Evolutionary conservation across 2,329 filamentous ascomycete genomes (phyloP).

Genomic region (Paraphaeosphaeria minitans): DNA sequence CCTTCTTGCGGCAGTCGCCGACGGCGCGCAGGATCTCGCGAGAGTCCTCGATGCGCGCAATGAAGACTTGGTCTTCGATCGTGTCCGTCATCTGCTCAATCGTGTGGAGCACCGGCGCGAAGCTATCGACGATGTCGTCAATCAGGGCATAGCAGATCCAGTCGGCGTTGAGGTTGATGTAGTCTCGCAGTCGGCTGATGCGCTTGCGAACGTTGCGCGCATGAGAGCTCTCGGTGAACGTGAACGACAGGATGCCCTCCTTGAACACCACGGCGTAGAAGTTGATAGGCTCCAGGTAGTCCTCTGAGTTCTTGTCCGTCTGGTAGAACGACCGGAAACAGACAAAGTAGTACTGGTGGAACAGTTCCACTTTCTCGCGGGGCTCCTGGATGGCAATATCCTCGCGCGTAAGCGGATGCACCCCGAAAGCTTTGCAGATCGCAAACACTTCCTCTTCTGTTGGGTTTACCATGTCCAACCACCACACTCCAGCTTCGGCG

Average conservation of each 20-base stretch:
- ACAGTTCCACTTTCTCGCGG: constrained; percentile 97
- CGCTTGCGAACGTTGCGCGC: constrained; percentile 87
- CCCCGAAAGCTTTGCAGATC: constrained; percentile 91
- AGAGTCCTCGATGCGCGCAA: constrained; percentile 88
- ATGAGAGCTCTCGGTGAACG: constrained; percentile 85
- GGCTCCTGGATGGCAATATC: constrained; percentile 96
- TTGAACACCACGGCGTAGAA: constrained; percentile 97
- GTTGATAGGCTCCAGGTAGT: constrained; percentile 92
- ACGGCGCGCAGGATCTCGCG: constrained; percentile 85
- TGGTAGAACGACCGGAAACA: constrained; percentile 95
- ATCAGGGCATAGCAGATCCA: constrained; percentile 99
- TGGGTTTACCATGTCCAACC: constrained; percentile 92
- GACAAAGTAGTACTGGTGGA: constrained; percentile 97
- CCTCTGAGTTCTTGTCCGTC: constrained; percentile 75
- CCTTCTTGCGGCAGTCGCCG: constrained; percentile 89
- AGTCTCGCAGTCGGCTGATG: constrained; percentile 91
- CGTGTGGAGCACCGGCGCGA: constrained; percentile 84
- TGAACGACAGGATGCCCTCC: constrained; percentile 93
- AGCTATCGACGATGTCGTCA: constrained; percentile 96
- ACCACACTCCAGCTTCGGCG: constrained; percentile 86
- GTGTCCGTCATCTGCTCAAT: constrained; percentile 88
- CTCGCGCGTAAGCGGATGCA: constrained; percentile 94
- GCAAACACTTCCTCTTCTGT: constrained; percentile 85
- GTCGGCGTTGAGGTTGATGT: constrained; percentile 90
- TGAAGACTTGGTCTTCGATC: constrained; percentile 95